Conservation (phyloP, 192 early-diverging fungal genomes). For the Thamnidium elegans region DNA sequence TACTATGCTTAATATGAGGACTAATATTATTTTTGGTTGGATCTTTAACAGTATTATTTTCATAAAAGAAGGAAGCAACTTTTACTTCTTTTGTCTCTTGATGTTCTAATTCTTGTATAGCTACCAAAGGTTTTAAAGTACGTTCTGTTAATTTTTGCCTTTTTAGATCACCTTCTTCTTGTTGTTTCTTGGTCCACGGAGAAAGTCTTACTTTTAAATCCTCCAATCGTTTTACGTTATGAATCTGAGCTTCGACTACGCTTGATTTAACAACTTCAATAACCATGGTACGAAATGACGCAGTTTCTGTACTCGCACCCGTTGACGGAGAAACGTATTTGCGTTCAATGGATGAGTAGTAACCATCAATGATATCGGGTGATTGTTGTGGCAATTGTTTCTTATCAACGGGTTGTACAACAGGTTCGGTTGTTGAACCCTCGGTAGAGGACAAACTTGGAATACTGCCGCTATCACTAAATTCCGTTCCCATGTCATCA, state of each 20-base stretch:
- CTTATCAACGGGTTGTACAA: neutral
- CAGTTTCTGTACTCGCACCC: slow-evolving; percentile 20
- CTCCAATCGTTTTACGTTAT: neutral
- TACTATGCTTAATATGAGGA: slow-evolving; percentile 60
- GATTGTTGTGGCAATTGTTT: neutral
- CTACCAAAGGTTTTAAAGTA: neutral
- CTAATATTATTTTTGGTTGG: slow-evolving; percentile 8
- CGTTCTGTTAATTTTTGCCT: slow-evolving; percentile 11
- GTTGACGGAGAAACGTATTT: slow-evolving; percentile 27
- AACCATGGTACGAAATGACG: slow-evolving; percentile 29
- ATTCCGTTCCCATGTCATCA: neutral
- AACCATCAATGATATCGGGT: slow-evolving; percentile 13
- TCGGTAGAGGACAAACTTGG: neutral
- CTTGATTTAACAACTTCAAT: slow-evolving; percentile 16
- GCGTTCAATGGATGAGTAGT: slow-evolving; percentile 27
- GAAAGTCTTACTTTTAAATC: slow-evolving; percentile 6
- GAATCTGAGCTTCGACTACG: slow-evolving; percentile 12
- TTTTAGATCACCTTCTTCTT: slow-evolving; percentile 9
- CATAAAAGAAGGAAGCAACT: slow-evolving; percentile 8
- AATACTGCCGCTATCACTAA: no score
- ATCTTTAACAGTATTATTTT: neutral
- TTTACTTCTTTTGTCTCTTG: slow-evolving; percentile 14
- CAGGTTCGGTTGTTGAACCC: neutral
- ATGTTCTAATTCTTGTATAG: neutral
- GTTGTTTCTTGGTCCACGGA: slow-evolving; percentile 12